phyloP scores from a whole-genome alignment of 2,329 filamentous ascomycete genomes.

The Acrodontium crateriforme region DNA sequence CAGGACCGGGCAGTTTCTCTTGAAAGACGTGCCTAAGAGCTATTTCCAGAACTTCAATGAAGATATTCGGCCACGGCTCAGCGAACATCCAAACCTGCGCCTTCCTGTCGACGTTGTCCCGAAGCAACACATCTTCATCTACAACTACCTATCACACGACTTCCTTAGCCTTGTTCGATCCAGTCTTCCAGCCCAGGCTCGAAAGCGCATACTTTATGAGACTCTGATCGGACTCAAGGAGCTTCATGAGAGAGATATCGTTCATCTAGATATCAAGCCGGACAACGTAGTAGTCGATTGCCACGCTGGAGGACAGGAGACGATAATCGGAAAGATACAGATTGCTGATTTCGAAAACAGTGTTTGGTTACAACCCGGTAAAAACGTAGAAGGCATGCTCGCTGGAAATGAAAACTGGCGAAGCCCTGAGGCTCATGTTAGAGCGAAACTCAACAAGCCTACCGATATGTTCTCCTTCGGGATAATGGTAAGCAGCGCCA shows the following conservation, averaged over 20 bases:
- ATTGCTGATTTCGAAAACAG: constrained; percentile 1
- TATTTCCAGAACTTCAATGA: not conserved
- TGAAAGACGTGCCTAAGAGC: not conserved
- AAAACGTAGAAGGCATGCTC: constrained; percentile 2
- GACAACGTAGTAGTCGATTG: constrained; percentile 26
- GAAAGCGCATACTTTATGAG: not conserved
- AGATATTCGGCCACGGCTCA: not conserved
- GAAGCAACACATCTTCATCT: constrained; percentile 3
- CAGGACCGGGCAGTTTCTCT: not conserved
- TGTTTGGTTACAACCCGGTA: constrained; percentile 2
- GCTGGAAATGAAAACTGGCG: constrained; percentile 6
- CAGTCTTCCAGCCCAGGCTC: not conserved
- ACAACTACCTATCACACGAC: constrained; percentile 4
- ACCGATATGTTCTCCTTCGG: constrained; percentile 4
- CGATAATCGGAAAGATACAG: not conserved
- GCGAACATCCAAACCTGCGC: constrained; percentile 1
- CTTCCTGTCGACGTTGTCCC: constrained; percentile 3
- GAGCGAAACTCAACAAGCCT: constrained; percentile 3
- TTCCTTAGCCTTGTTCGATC: constrained; percentile 2
- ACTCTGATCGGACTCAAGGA: not conserved
- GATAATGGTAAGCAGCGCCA: not conserved
- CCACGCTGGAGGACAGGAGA: too few species aligned
- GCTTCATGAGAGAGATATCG: not conserved
- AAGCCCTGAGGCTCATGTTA: constrained; percentile 4
- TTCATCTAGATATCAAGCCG: constrained; percentile 20